Evolutionary conservation across 192 early-diverging fungal genomes (phyloP), one percentile per base, ranked within the genome.

Genomic region (Powellomyces hirtus): DNA sequence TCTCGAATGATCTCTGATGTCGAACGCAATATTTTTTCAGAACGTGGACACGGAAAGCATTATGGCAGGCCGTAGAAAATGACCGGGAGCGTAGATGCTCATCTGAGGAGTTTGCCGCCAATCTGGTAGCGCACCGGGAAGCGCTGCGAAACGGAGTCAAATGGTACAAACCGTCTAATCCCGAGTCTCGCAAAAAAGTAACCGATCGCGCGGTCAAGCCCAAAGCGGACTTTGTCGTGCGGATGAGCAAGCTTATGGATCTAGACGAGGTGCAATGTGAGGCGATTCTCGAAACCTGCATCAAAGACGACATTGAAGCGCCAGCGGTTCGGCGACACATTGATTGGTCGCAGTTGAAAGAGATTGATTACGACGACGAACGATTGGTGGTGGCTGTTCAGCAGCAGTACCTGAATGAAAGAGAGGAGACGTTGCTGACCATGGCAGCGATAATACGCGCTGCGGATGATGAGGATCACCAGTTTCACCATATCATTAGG

Each of bases 221-320:
- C 57, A 46, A 65, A 36, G 58, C 38, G 34, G 51, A 36, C 7
- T 72, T 72, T 35, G 66, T 77, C 38, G 26, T 64, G 4, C 38
- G 53, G n/a, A 65, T 75, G 29, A 73, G 74, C 50, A 44, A 38
- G 6, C 56, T 72, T 11, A 36, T 70, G 29, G 56, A 64, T 26
- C 49, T 74, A 34, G 72, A 77, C 53, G 72, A 69, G 38, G 37
- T 75, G 27, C 57, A 77, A 37, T 68, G 62, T 64, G 46, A 64
- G 14, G 7, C 26, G 37, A 73, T 66, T 29, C 37, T 73, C 36
- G 49, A 65, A 38, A 56, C 30, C 33, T 75, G 69, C 52, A 56
- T 75, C 50, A 53, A 66, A 26, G 35, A 71, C 61, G 73, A 71
- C 29, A 22, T 71, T 14, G 62, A 63, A 33, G 59, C 73, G 20